phyloP scores from a whole-genome alignment of 2,329 filamentous ascomycete species.

The Cercospora beticola region DNA sequence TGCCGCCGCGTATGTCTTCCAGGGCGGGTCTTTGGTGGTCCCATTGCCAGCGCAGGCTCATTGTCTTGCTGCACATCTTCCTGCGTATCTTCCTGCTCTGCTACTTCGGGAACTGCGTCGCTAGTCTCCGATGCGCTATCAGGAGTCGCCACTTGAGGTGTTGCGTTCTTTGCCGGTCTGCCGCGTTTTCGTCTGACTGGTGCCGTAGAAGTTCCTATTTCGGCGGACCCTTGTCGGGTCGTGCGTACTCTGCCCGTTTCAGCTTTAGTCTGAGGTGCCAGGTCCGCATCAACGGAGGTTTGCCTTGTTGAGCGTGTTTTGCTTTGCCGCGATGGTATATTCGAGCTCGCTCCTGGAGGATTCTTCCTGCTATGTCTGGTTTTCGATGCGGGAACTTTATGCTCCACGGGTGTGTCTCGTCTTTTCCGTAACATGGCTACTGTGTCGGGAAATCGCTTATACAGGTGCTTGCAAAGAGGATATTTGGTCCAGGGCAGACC shows the following conservation, averaged over 20 bases:
- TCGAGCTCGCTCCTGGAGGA: slow-evolving; percentile 1
- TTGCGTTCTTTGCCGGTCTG: slow-evolving; percentile 8
- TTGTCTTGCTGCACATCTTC: slow-evolving; percentile 8
- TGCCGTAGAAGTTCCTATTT: slow-evolving; percentile 25
- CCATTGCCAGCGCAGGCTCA: slow-evolving; percentile 6
- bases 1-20: slow-evolving; percentile 11
- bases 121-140: slow-evolving; percentile 21
- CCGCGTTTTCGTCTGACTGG: slow-evolving; percentile 31
- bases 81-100: slow-evolving; percentile 14
- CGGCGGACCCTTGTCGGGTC: slow-evolving; percentile 20
- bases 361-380: neutral
- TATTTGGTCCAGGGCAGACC: slow-evolving; percentile 47
- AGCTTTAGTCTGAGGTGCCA: neutral
- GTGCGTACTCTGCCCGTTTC: neutral
- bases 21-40: slow-evolving; percentile 6
- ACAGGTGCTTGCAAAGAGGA: slow-evolving; percentile 45
- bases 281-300: slow-evolving; percentile 13
- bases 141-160: slow-evolving; percentile 24
- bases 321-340: neutral
- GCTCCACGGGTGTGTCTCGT: slow-evolving; percentile 9
- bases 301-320: slow-evolving; percentile 10
- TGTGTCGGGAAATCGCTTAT: slow-evolving; percentile 38
- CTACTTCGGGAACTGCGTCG: slow-evolving; percentile 1
- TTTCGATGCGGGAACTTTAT: neutral
- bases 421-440: slow-evolving; percentile 17